Percentiles rank a stretch among this genome's conserved stretches.
These are phyloP conservation scores for Pseudonectria buxi DNA, from an alignment of 2,329 filamentous ascomycete species.

Conservation along the genomic window DNA sequence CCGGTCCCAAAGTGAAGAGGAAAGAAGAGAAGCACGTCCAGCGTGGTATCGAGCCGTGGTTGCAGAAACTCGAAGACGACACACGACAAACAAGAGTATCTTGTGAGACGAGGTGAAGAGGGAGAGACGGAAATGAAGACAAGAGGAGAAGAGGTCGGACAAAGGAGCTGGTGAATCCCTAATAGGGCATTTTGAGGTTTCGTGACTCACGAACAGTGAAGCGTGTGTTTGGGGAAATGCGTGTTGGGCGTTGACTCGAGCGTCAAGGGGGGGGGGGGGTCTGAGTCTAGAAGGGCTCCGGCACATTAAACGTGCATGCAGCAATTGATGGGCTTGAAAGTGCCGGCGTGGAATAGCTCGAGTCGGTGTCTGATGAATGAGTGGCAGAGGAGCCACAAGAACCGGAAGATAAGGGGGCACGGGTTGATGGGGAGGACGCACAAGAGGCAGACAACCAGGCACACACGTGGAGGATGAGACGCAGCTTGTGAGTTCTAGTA, in stretches of 20 bases:
- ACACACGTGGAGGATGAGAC: slow-evolving; percentile 2
- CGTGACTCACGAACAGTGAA: slow-evolving; percentile 20
- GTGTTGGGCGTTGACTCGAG: slow-evolving; percentile 12
- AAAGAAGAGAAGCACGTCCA: slow-evolving; percentile 7
- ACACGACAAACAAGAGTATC: slow-evolving; percentile 12
- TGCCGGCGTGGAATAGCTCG: no score
- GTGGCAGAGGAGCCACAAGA: slow-evolving; percentile 15
- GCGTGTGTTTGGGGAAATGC: neutral
- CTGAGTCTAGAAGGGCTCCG: no score
- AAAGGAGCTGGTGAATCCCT: slow-evolving; percentile 7
- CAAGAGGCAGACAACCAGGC: slow-evolving; percentile 12
- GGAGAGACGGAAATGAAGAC: slow-evolving; percentile 7
- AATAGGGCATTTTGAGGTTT: slow-evolving; percentile 18
- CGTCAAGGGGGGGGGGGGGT: neutral
- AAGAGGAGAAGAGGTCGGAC: slow-evolving; percentile 3
- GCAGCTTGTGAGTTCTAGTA: neutral
- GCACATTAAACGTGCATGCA: no score
- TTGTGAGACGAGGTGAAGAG: slow-evolving; percentile 4
- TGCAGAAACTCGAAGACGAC: slow-evolving; percentile 17
- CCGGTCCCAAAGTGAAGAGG: neutral
- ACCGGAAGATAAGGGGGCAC: slow-evolving; percentile 14
- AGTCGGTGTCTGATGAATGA: slow-evolving; percentile 1
- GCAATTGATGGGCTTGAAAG: no score
- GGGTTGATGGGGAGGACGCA: slow-evolving; percentile 17
- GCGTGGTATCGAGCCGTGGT: slow-evolving; percentile 19